Conservation (phyloP, 805 yeast species). For the Sugiyamaella americana region DNA sequence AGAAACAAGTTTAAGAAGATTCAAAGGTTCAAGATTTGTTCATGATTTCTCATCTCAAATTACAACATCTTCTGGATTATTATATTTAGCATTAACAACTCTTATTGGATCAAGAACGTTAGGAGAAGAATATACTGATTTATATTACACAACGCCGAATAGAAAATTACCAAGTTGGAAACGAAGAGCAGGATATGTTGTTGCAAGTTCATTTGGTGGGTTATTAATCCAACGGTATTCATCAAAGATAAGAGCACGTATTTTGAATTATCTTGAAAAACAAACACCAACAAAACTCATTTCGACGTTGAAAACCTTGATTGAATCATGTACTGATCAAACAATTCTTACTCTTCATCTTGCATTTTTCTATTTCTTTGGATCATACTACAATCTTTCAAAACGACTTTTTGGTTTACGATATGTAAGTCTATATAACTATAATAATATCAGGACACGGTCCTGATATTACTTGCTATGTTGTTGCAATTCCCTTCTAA, state of each 20-base stretch:
- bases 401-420: conserved; percentile 75
- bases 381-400: conserved; percentile 71
- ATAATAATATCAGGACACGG: too few species aligned
- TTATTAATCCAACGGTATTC: conserved; percentile 32
- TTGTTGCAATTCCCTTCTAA: too few species aligned
- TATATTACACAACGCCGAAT: conserved; percentile 26
- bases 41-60: conserved; percentile 61
- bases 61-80: conserved; percentile 47
- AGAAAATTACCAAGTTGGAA: conserved; percentile 23
- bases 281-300: not conserved
- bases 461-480: too few species aligned
- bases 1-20: conserved; percentile 46
- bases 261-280: conserved; percentile 11
- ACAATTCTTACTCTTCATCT: conserved; percentile 61
- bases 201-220: conserved; percentile 60
- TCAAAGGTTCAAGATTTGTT: conserved; percentile 50
- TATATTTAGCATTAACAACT: conserved; percentile 73
- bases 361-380: conserved; percentile 76
- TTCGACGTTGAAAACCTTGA: not conserved
- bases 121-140: conserved; percentile 91
- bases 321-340: conserved; percentile 19
- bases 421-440: conserved; percentile 59
- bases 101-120: conserved; percentile 69
- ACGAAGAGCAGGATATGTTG: conserved; percentile 52
- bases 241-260: conserved; percentile 17